Evolutionary conservation across 805 yeast genomes (phyloP).

Genomic region (Kuraishia piskuri): DNA sequence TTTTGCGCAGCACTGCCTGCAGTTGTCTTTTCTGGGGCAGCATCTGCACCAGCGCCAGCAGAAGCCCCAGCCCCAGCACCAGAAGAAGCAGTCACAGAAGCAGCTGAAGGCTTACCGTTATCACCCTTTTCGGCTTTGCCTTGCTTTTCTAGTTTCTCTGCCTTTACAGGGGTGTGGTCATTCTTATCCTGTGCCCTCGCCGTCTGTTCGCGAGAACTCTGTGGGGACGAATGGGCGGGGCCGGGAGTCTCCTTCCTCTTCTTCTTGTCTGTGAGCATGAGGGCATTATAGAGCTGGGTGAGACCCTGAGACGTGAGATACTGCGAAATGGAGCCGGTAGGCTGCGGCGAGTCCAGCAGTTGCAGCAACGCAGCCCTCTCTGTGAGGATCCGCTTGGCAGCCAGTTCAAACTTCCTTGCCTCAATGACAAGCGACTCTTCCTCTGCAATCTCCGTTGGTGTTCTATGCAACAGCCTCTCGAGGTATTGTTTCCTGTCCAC

Average conservation of each 20-base stretch:
- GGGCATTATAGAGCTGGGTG: slow-evolving; percentile 72
- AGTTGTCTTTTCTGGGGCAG: background rate
- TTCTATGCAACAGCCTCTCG: slow-evolving; percentile 64
- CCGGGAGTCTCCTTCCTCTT: slow-evolving; percentile 43
- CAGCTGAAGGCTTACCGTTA: background rate
- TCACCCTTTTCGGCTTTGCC: background rate
- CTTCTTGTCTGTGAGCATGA: slow-evolving; percentile 61
- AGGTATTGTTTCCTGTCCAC: slow-evolving; percentile 73
- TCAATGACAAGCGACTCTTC: slow-evolving; percentile 92
- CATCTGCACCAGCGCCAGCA: background rate
- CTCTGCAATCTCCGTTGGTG: slow-evolving; percentile 96
- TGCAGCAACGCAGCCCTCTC: slow-evolving; percentile 77
- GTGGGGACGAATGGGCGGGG: slow-evolving; percentile 44
- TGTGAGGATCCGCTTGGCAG: slow-evolving; percentile 78
- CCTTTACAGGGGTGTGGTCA: background rate
- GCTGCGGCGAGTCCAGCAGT: slow-evolving; percentile 80
- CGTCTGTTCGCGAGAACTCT: slow-evolving; percentile 33
- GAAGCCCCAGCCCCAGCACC: background rate
- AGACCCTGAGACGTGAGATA: slow-evolving; percentile 83
- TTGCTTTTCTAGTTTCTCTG: background rate
- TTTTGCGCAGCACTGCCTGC: background rate
- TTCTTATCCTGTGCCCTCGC: slow-evolving; percentile 5
- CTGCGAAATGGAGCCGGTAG: slow-evolving; percentile 66
- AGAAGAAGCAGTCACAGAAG: background rate
- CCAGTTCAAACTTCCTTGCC: slow-evolving; percentile 84